Percentiles rank a stretch among this genome's conserved stretches.
phyloP scores from a whole-genome alignment of 345 rosid genomes.

The Excoecaria cochinchinensis region DNA sequence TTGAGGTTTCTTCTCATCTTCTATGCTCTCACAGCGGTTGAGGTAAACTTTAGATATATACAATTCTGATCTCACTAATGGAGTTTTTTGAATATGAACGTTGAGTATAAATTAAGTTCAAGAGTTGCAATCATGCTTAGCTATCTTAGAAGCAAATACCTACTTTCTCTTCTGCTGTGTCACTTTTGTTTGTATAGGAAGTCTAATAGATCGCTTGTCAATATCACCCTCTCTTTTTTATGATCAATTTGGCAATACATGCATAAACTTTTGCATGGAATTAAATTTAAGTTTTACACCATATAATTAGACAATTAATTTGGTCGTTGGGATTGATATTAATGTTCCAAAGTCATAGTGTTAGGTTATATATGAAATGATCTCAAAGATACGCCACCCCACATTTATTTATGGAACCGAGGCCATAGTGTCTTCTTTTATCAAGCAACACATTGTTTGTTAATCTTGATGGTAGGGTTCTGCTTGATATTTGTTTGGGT shows the following conservation, averaged over 20 bases:
- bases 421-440: too few species aligned
- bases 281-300: neutral
- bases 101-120: constrained; percentile 28
- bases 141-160: constrained; percentile 37
- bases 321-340: too few species aligned
- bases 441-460: neutral
- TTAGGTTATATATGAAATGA: too few species aligned
- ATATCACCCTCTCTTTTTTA: neutral
- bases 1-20: constrained; percentile 2
- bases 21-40: neutral
- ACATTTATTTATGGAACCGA: too few species aligned
- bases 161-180: constrained; percentile 3
- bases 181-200: constrained; percentile 23
- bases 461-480: neutral
- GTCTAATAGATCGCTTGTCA: constrained; percentile 27
- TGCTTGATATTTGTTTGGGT: neutral
- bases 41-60: neutral
- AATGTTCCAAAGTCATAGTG: too few species aligned
- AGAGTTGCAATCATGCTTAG: constrained; percentile 33
- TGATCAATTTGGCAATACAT: neutral
- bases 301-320: too few species aligned
- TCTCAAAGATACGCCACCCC: too few species aligned
- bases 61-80: neutral
- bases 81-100: neutral
- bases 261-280: neutral